Evolutionary conservation across 495 filamentous ascomycete species (phyloP).

Genomic region (Penicillium cinerascens): DNA sequence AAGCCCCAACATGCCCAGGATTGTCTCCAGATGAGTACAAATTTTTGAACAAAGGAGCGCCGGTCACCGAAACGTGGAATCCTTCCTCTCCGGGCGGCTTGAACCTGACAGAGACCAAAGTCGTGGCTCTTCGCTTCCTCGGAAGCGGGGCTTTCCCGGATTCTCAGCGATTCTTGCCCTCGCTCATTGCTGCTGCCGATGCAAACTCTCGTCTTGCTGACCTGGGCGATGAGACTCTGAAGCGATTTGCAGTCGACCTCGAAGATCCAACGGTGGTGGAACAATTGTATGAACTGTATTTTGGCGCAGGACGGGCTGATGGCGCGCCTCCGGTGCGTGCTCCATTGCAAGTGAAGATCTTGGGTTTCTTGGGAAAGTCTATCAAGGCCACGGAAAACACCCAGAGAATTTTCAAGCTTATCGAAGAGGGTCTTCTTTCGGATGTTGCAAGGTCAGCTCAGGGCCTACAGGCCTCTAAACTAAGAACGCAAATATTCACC

Average conservation of each 20-base stretch:
- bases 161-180: constrained; percentile 74
- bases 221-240: constrained; percentile 79
- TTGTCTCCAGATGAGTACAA: constrained; percentile 65
- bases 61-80: constrained; percentile 67
- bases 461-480: constrained; percentile 66
- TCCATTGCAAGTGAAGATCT: constrained; percentile 70
- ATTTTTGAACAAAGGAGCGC: constrained; percentile 59
- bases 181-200: constrained; percentile 77
- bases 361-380: constrained; percentile 75
- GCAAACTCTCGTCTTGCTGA: constrained; percentile 75
- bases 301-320: constrained; percentile 41
- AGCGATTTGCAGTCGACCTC: constrained; percentile 62
- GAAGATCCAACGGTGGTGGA: constrained; percentile 64
- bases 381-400: constrained; percentile 61
- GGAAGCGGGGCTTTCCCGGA: constrained; percentile 81
- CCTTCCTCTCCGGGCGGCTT: constrained; percentile 56
- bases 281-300: constrained; percentile 67
- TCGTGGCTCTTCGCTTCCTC: constrained; percentile 64
- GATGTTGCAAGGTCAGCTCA: constrained; percentile 46
- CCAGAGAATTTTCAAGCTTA: constrained; percentile 59
- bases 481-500: constrained; percentile 80
- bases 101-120: constrained; percentile 63
- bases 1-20: constrained; percentile 58
- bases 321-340: constrained; percentile 55
- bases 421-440: constrained; percentile 60